A percentile compares a stretch with the other conserved stretches of the same genome.
phyloP scores from a whole-genome alignment of 305 asterid species.

The Fraxinus floribunda region DNA sequence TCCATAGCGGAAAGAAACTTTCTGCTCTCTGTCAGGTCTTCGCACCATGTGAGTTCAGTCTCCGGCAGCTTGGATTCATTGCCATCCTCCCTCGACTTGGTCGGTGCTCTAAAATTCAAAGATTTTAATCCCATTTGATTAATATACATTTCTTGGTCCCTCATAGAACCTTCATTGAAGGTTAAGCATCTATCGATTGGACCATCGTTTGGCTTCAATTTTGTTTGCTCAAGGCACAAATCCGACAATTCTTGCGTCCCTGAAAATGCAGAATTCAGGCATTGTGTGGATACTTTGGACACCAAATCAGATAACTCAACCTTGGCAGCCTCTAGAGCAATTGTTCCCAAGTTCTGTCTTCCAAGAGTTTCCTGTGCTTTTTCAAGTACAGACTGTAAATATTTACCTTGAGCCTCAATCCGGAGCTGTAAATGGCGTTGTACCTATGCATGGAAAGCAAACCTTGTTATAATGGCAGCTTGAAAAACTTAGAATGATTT shows the following conservation, averaged over 20 bases:
- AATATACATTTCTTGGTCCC: conserved; percentile 54
- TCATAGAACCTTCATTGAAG: conserved; percentile 54
- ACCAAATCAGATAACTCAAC: conserved; percentile 75
- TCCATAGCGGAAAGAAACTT: conserved; percentile 29
- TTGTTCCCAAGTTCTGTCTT: conserved; percentile 63
- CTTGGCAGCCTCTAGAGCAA: conserved; percentile 76
- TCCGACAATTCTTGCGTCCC: conserved; percentile 58
- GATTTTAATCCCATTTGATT: conserved; percentile 41
- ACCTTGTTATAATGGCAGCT: conserved; percentile 20
- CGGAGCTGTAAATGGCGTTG: conserved; percentile 88
- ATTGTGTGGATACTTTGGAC: conserved; percentile 75
- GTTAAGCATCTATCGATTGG: conserved; percentile 82
- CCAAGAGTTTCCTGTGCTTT: conserved; percentile 94
- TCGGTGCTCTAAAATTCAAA: conserved; percentile 33
- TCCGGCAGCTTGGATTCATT: conserved; percentile 37
- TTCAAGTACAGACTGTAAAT: conserved; percentile 81
- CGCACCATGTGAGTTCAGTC: conserved; percentile 53
- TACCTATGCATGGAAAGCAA: conserved; percentile 51
- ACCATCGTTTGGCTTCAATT: conserved; percentile 52
- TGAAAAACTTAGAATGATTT: conserved; percentile 6
- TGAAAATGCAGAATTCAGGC: conserved; percentile 67
- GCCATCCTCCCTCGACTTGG: conserved; percentile 39
- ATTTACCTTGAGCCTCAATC: conserved; percentile 95
- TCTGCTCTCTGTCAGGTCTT: conserved; percentile 42
- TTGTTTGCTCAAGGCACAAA: conserved; percentile 49